A percentile compares a stretch with the other conserved stretches of the same genome.
These are phyloP conservation scores for Calocybe gambosa DNA, from an alignment of 1,284 basidiomycete genomes.

Conservation along the genomic window DNA sequence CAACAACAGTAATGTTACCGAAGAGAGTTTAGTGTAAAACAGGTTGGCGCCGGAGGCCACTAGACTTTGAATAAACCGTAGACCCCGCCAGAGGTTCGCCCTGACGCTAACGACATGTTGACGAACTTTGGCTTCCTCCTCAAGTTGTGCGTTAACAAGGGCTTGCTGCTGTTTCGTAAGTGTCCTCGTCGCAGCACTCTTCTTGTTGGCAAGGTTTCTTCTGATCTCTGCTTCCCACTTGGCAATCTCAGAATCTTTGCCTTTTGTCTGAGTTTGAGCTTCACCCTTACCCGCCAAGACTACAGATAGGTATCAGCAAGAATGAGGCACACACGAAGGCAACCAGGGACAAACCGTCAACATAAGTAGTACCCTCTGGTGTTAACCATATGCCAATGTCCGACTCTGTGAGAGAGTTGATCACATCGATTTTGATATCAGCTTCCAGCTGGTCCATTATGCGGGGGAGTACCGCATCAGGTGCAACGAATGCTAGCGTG, in stretches of 20 bases:
- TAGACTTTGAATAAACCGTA: conserved; percentile 63
- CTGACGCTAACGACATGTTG: conserved; percentile 51
- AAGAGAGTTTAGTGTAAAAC: conserved; percentile 51
- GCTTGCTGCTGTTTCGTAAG: conserved; percentile 83
- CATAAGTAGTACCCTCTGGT: conserved; percentile 70
- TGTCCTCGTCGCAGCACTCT: conserved; percentile 39
- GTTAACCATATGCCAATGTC: conserved; percentile 85
- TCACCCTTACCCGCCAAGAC: conserved; percentile 63
- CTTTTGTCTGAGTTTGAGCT: conserved; percentile 50
- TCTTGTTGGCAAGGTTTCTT: conserved; percentile 76
- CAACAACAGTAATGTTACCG: conserved; percentile 57
- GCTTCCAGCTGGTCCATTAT: conserved; percentile 60
- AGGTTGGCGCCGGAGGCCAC: conserved; percentile 54
- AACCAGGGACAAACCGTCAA: conserved; percentile 62
- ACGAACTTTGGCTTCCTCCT: conserved; percentile 70
- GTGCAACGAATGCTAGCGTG: conserved; percentile 77
- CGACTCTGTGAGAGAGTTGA: conserved; percentile 61
- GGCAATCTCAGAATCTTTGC: conserved; percentile 81
- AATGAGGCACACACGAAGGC: background rate
- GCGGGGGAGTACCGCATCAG: conserved; percentile 59
- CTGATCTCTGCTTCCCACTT: conserved; percentile 94
- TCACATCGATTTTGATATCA: conserved; percentile 54
- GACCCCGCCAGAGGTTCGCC: conserved; percentile 54
- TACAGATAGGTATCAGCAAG: conserved; percentile 22
- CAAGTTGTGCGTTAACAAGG: conserved; percentile 73